Percentiles rank a stretch among this genome's conserved stretches.
Conservation (phyloP, 768 basidiomycete species). For the Lentinula sp. region DNA sequence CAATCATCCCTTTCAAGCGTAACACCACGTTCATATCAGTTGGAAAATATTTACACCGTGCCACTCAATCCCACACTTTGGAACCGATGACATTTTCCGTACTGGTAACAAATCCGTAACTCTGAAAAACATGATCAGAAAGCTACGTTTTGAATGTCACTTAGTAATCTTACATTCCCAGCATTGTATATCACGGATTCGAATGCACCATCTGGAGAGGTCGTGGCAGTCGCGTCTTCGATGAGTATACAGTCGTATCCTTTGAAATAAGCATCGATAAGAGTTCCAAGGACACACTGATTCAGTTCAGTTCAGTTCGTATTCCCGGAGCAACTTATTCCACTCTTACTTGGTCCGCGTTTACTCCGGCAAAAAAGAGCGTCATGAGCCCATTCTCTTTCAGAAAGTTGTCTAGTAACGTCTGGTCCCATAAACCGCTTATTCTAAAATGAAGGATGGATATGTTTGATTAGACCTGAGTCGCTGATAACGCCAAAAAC, state of each 20-base stretch:
- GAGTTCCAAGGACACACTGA: slow-evolving; percentile 60
- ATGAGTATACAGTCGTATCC: slow-evolving; percentile 62
- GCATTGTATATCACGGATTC: slow-evolving; percentile 56
- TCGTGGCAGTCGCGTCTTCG: slow-evolving; percentile 56
- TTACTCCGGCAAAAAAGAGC: slow-evolving; percentile 59
- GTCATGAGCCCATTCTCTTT: slow-evolving; percentile 58
- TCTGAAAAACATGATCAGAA: background rate
- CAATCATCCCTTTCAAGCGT: too few species aligned
- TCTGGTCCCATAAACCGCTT: slow-evolving; percentile 63
- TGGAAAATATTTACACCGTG: too few species aligned
- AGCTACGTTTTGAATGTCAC: too few species aligned
- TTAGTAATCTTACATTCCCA: slow-evolving; percentile 34
- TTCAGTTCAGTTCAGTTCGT: background rate
- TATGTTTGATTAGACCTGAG: background rate
- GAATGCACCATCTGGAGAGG: slow-evolving; percentile 49
- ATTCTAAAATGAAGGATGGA: slow-evolving; percentile 29
- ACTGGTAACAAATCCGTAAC: slow-evolving; percentile 1
- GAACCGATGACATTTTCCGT: slow-evolving; percentile 7
- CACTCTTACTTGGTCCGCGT: slow-evolving; percentile 51
- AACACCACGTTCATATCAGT: too few species aligned
- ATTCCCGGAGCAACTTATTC: background rate
- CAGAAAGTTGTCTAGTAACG: slow-evolving; percentile 56
- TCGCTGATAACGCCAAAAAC: background rate
- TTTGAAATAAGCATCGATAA: slow-evolving; percentile 56
- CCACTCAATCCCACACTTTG: background rate